Base-by-base conservation (phyloP, 805 yeast genomes). In the Schwanniomyces sp. region DNA sequence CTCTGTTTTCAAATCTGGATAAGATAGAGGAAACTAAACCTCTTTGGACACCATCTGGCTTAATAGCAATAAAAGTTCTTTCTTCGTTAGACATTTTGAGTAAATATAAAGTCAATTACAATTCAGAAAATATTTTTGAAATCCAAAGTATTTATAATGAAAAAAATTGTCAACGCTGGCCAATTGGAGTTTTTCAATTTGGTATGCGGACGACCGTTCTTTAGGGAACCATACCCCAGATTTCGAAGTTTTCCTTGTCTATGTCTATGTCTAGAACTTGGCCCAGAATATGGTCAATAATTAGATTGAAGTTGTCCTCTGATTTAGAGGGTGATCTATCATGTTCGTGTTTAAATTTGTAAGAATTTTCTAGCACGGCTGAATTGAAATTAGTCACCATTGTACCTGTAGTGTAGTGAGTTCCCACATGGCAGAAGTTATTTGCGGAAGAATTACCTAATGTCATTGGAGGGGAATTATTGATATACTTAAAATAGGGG, bases 41-140 rank as follows among this genome's bases (percentile, higher is more conserved):
- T 80, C 99, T 90, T 83, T 94, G 98, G 82, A 94, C 98, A 79
- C 98, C 99, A 78, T 94, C 99, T 78, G 99, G 99, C 85, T 88
- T 88, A 69, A 88, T 85, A 59, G 95, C 95, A 78, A 88, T 88
- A 71, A 88, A 88, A 69, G 95, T 88, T 86, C 96, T 86, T 78
- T 88, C 95, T 77, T 72, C 71, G 78, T 73, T 74, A 51, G 84
- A 79, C 84, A 79, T 80, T 58, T 51, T 61, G 21, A 14, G 28
- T 30, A 24, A 26, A 25, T 37, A 32, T 32, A 32, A 32, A 32
- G 21, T 32, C 21, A 32, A 32, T 14, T 14, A 32, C 21, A 32
- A 32, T 16, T 16, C 7, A 12, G 21, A 32, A 32, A 16, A 32
- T 32, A 16, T 16, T 32, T 11, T 32, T 8, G 40, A 26, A 37